Evolutionary conservation across 2,329 filamentous ascomycete species (phyloP), one percentile per base, ranked within the genome.

Genomic region (Paramyrothecium roridum): DNA sequence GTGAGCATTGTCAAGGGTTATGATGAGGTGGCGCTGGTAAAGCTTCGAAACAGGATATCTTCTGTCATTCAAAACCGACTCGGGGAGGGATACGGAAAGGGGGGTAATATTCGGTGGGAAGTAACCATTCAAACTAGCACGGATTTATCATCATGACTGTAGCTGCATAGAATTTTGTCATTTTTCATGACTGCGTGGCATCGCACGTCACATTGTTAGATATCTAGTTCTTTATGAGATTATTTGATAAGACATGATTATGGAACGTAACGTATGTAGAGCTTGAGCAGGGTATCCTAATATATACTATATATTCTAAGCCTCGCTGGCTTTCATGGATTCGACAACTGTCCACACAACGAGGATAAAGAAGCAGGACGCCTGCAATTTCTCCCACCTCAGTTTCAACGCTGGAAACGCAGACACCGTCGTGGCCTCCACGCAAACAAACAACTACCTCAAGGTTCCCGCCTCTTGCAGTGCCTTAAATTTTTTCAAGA

Each of bases 71-170:
- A 90, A 70, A 96, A 95, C 67, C 81, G 91, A 33, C 77, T 99
- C 8, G 93, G 92, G 4, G 93, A 93, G 57, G 91, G 90, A 2
- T 96, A 96, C 70, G 93, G 93, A 10, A 83, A 84, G 47, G 89
- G 89, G 4, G 86, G 84, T 16, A 89, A 87, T 40, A 80, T 95
- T 67, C 87, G 87, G 65, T 99, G 95, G 95, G 95, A 99, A 75
- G 91, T 98, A 16, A 96, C 90, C 49, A 80, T 96, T 52, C 91
- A 98, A 75, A 86, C 91, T 68, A 86, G 73, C 54, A 72, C 67
- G 4, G 72, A 74, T 50, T 55, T 57, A 8, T 60, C 60, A 34
- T 57, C 54, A 40, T 70, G 50, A 64, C 30, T 40, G 45, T 51
- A 8, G 8, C n/a, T n/a, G n/a, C n/a, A n/a, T n/a, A n/a, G n/a